Conservation (phyloP, 257 asterid species). For the Forsythia viridissima region DNA sequence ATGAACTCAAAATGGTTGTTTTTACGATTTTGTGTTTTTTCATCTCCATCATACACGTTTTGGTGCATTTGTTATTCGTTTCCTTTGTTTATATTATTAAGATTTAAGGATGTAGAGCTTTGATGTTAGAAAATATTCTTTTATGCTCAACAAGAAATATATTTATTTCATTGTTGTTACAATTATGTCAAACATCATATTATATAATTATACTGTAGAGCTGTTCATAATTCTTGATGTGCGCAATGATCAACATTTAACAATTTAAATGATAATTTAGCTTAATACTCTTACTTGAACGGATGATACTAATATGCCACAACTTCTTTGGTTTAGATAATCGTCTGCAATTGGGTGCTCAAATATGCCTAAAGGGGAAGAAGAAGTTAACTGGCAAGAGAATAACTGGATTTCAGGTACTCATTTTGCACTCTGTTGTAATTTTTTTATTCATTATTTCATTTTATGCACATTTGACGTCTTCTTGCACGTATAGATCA, state of each 20-base stretch:
- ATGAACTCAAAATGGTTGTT: not conserved
- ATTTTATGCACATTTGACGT: not conserved
- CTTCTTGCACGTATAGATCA: not conserved
- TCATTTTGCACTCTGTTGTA: not conserved
- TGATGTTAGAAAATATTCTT: not conserved
- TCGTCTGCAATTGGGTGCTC: slow-evolving; percentile 65
- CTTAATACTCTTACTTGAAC: not conserved
- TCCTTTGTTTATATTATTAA: not conserved
- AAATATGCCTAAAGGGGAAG: slow-evolving; percentile 66
- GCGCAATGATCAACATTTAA: not conserved
- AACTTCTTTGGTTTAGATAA: slow-evolving; percentile 43
- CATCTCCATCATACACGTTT: not conserved
- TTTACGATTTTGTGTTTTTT: not conserved
- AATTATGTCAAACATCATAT: not conserved
- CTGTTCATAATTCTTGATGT: not conserved
- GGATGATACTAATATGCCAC: not conserved
- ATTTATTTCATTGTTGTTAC: not conserved
- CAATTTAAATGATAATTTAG: not conserved
- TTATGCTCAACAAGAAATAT: not conserved
- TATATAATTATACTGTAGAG: not conserved
- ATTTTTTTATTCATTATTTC: not conserved
- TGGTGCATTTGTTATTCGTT: not conserved
- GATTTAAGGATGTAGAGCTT: not conserved
- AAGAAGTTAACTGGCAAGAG: slow-evolving; percentile 69
- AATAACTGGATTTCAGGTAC: slow-evolving; percentile 91